phyloP scores from a whole-genome alignment of 306 rosid genomes.

The Luffa aegyptiaca region DNA sequence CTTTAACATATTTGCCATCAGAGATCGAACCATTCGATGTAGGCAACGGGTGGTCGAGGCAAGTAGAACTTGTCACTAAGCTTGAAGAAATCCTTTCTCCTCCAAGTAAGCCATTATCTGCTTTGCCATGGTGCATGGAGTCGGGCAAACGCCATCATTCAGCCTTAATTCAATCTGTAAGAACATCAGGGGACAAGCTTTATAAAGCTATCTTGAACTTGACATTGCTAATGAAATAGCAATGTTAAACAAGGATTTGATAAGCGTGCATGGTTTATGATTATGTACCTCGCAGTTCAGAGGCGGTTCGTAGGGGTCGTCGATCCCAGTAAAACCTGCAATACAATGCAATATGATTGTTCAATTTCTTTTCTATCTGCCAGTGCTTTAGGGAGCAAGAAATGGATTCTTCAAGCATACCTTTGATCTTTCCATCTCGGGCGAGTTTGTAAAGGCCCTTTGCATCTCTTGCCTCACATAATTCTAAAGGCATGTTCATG shows the following conservation, averaged over 20 bases:
- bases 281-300: conserved; percentile 58
- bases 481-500: conserved; percentile 72
- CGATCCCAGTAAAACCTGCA: conserved; percentile 84
- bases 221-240: background rate
- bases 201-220: background rate
- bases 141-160: conserved; percentile 40
- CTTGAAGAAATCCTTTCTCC: conserved; percentile 54
- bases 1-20: background rate
- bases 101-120: conserved; percentile 59
- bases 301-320: conserved; percentile 79
- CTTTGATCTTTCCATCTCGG: conserved; percentile 79
- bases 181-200: background rate
- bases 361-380: background rate
- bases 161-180: conserved; percentile 53
- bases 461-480: conserved; percentile 75
- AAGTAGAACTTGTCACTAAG: conserved; percentile 9
- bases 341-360: background rate
- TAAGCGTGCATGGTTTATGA: background rate
- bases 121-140: conserved; percentile 49
- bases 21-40: background rate
- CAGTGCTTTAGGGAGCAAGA: background rate
- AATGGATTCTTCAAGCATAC: conserved; percentile 23
- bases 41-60: background rate
- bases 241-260: background rate
- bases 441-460: conserved; percentile 93